A percentile compares a stretch with the other conserved stretches of the same genome.
These are phyloP conservation scores for Penicillium brevicompactum DNA, from an alignment of 2,329 filamentous ascomycete genomes.

Conservation along the genomic window DNA sequence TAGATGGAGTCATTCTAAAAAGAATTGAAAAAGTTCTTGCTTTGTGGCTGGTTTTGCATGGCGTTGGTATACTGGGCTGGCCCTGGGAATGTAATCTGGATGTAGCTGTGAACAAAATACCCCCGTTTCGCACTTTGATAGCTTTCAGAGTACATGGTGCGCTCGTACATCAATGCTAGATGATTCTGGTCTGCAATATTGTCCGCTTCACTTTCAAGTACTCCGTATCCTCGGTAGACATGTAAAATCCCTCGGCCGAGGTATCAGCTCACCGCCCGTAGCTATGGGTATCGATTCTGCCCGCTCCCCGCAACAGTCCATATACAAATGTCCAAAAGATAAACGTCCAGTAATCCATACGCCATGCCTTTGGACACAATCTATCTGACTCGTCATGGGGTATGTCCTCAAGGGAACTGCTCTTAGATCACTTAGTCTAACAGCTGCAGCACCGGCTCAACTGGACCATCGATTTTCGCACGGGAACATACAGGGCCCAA, in stretches of 20 bases:
- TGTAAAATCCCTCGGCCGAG: not conserved
- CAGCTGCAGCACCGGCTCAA: constrained; percentile 78
- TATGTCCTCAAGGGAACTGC: constrained; percentile 50
- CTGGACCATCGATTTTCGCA: constrained; percentile 81
- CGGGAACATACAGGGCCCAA: constrained; percentile 73
- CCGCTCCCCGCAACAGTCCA: constrained; percentile 20
- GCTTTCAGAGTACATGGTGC: constrained; percentile 27
- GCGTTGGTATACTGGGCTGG: constrained; percentile 18
- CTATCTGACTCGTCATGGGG: constrained; percentile 74
- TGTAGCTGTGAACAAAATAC: constrained; percentile 24
- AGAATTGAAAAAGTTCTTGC: constrained; percentile 32
- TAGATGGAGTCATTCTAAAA: constrained; percentile 53
- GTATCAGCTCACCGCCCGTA: constrained; percentile 1
- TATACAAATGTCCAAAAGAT: not conserved
- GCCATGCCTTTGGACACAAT: constrained; percentile 69
- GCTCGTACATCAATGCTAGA: constrained; percentile 23
- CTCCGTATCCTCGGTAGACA: not conserved
- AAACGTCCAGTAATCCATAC: not conserved
- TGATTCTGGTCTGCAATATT: constrained; percentile 22
- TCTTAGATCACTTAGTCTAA: not conserved
- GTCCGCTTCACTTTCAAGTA: not conserved
- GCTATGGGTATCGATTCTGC: constrained; percentile 12
- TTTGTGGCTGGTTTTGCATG: constrained; percentile 27
- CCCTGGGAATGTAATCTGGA: constrained; percentile 30
- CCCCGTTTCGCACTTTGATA: constrained; percentile 18